Evolutionary conservation across 495 filamentous ascomycete species (phyloP).

Genomic region (Parachaetomium inaequale): DNA sequence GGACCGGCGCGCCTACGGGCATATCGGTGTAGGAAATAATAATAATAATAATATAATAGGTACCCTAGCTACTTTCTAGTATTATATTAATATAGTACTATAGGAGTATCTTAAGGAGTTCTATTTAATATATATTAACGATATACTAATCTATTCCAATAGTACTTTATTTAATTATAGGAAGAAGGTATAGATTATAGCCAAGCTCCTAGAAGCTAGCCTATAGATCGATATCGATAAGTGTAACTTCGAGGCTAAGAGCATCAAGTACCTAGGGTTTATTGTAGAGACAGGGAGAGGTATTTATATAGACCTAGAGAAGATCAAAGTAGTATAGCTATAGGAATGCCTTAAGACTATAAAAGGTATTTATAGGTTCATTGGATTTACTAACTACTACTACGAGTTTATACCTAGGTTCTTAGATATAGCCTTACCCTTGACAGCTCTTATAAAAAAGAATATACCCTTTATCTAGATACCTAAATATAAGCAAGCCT

Average conservation of each 20-base stretch:
- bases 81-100: constrained; percentile 32
- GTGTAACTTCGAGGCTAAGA: background rate
- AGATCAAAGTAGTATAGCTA: background rate
- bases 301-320: background rate
- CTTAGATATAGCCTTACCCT: background rate
- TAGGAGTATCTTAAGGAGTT: constrained; percentile 3
- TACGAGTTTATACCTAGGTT: background rate
- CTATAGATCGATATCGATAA: constrained; percentile 6
- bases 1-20: no score
- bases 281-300: background rate
- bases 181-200: no score
- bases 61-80: constrained; percentile 26
- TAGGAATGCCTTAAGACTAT: background rate
- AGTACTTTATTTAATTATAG: background rate
- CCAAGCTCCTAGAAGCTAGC: no score
- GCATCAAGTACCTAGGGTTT: background rate
- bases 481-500: background rate
- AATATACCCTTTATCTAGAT: background rate
- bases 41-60: constrained; percentile 29
- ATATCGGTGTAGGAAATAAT: no score
- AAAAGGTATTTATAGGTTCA: background rate
- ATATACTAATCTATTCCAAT: constrained; percentile 8
- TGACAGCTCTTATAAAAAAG: background rate
- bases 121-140: no score
- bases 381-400: background rate